Evolutionary conservation across 805 yeast species (phyloP).

Genomic region (Starmerella vaccinii): DNA sequence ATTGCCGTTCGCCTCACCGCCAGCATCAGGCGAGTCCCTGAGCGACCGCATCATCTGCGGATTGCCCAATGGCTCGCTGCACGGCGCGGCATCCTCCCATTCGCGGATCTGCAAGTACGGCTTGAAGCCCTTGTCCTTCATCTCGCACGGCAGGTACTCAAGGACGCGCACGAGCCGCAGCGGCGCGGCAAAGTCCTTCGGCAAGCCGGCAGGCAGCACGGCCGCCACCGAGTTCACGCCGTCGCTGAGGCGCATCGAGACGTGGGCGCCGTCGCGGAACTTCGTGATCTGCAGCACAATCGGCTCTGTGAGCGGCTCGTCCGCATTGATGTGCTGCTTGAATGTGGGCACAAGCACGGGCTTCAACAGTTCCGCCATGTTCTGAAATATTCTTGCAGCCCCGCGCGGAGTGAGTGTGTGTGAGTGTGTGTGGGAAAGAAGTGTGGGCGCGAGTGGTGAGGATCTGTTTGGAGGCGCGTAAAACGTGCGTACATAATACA

Average conservation of each 20-base stretch:
- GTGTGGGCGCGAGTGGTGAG: not conserved
- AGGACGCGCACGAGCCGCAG: slow-evolving; percentile 10
- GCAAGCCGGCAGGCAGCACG: slow-evolving; percentile 1
- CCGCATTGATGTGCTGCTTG: slow-evolving; percentile 1
- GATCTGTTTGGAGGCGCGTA: slow-evolving; percentile 1
- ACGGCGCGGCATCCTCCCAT: slow-evolving; percentile 12
- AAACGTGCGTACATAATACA: not conserved
- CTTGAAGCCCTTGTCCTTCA: slow-evolving; percentile 5
- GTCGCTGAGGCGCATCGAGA: slow-evolving; percentile 10
- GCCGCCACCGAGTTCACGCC: slow-evolving; percentile 11
- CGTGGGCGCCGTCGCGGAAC: slow-evolving; percentile 4
- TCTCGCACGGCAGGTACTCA: slow-evolving; percentile 4
- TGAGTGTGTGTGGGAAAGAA: too few relatives aligned
- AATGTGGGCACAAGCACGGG: slow-evolving; percentile 11
- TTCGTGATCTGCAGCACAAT: slow-evolving; percentile 14
- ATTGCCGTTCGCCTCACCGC: not conserved
- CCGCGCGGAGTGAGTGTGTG: too few relatives aligned
- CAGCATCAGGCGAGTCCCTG: not conserved
- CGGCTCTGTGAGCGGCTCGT: slow-evolving; percentile 8
- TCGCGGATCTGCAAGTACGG: slow-evolving; percentile 1
- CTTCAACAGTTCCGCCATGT: slow-evolving; percentile 13
- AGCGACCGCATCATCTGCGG: slow-evolving; percentile 6
- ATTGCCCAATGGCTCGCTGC: not conserved
- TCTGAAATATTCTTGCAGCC: too few relatives aligned
- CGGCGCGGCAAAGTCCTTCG: slow-evolving; percentile 4